Percentiles rank a stretch among this genome's conserved stretches.
Evolutionary conservation across 1,139 yeast species (phyloP).

Genomic region (Candida anutae): DNA sequence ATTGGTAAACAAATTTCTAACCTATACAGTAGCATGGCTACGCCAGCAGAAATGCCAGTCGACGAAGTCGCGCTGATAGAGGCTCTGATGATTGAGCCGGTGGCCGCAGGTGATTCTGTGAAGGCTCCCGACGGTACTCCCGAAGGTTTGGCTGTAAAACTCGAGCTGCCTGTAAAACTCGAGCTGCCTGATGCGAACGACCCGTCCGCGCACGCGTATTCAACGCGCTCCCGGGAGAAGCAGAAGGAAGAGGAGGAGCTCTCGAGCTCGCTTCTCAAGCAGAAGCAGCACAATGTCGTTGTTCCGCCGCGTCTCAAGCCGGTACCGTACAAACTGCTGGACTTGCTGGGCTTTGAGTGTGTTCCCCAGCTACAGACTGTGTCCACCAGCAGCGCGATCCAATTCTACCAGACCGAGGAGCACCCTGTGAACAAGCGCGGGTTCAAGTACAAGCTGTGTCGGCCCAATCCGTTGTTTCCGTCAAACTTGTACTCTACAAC

Average conservation of each 20-base stretch:
- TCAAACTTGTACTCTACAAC: conserved; percentile 65
- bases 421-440: conserved; percentile 76
- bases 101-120: too few relatives aligned
- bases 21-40: too few relatives aligned
- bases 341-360: conserved; percentile 12
- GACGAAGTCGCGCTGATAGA: too few relatives aligned
- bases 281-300: conserved; percentile 22
- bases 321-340: conserved; percentile 30
- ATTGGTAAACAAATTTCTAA: too few relatives aligned
- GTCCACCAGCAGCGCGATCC: conserved; percentile 10
- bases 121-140: too few relatives aligned
- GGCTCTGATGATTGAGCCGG: too few relatives aligned
- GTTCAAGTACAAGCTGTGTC: conserved; percentile 73
- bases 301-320: conserved; percentile 43
- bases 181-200: too few relatives aligned
- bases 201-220: conserved; percentile 12
- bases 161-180: too few relatives aligned
- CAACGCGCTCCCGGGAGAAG: conserved; percentile 18
- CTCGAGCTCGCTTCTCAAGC: conserved; percentile 15
- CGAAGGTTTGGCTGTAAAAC: too few relatives aligned
- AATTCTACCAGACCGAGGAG: conserved; percentile 55
- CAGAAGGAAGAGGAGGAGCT: conserved; percentile 10
- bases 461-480: conserved; percentile 56
- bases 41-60: too few relatives aligned
- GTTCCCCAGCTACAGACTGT: conserved; percentile 4